Evolutionary conservation across 106 monocot species (phyloP), one percentile per base, ranked within the genome.

Genomic region (Alisma plantagoaquatica): DNA sequence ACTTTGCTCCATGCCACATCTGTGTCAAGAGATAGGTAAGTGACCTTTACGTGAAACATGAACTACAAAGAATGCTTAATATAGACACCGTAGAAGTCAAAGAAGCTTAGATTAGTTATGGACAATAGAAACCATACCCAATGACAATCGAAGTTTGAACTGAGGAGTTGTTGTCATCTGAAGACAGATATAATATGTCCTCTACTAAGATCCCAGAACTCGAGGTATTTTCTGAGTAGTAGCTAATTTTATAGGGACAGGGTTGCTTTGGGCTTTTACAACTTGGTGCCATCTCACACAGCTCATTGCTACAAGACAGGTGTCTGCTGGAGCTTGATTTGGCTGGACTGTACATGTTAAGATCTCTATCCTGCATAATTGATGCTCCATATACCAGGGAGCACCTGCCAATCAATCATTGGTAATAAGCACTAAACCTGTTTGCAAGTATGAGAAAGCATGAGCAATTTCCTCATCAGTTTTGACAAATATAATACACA

Each of bases 351-450:
- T 88, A 94, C 70, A 84, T 75, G 19, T 75, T 81, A 43, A 94
- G 70, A 50, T 83, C 94, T 66, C 73, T 94, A 68, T 77, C 94
- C 94, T 94, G 88, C 94, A 94, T 53, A 81, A 88, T 83, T 77
- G 74, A 93, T 77, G 92, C 92, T 68, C 91, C 87, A 77, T 61
- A 71, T 68, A 79, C 63, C 62, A 79, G 47, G 78, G 81, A 83
- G 79, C 87, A 87, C 83, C 93, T 87, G 77, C 75, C 76, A 75
- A 87, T 93, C 79, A 93, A 93, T 93, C 63, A 83, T 72, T 50
- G 46, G 70, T 75, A 73, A 86, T 76, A 92, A 86, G 78, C 68
- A 70, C 66, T 68, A 76, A 85, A 81, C 57, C 56, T 76, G 76
- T 73, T 57, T 55, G 16, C 49, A 77, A 69, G 68, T 59, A 24